These are phyloP conservation scores for Umbellularia californica DNA, from an alignment of 164 flowering plant species.

Conservation along the genomic window DNA sequence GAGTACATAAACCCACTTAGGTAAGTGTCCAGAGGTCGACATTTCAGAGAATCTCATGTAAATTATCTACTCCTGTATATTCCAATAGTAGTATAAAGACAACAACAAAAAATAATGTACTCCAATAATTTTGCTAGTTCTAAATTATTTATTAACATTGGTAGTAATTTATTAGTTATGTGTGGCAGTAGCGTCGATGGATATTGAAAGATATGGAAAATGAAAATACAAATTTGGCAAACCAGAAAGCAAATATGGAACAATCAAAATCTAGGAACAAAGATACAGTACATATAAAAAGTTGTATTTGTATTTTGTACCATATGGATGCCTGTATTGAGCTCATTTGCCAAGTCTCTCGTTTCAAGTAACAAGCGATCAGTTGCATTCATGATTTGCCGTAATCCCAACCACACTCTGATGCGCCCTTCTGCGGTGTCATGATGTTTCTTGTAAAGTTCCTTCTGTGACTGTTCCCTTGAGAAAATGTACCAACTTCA, in stretches of 20 bases:
- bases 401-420: slow-evolving; percentile 78
- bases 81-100: too few relatives aligned
- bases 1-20: background rate
- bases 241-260: background rate
- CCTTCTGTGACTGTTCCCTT: slow-evolving; percentile 68
- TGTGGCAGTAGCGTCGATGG: too few relatives aligned
- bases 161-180: too few relatives aligned
- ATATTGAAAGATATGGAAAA: background rate
- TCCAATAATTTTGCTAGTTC: too few relatives aligned
- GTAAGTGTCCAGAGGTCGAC: too few relatives aligned
- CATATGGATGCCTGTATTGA: slow-evolving; percentile 89
- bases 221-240: background rate
- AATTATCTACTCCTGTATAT: too few relatives aligned
- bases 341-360: slow-evolving; percentile 59
- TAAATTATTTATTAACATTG: too few relatives aligned
- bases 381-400: slow-evolving; percentile 91
- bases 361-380: slow-evolving; percentile 64
- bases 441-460: slow-evolving; percentile 62
- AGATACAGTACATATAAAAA: background rate
- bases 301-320: slow-evolving; percentile 31
- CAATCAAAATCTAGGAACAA: background rate
- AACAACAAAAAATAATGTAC: too few relatives aligned
- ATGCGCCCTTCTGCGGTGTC: slow-evolving; percentile 83
- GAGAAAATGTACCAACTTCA: background rate
- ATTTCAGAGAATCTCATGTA: too few relatives aligned